A percentile compares a stretch with the other conserved stretches of the same genome.
These are phyloP conservation scores for Neofusicoccum parvum DNA, from an alignment of 2,329 filamentous ascomycete species.

Conservation along the genomic window DNA sequence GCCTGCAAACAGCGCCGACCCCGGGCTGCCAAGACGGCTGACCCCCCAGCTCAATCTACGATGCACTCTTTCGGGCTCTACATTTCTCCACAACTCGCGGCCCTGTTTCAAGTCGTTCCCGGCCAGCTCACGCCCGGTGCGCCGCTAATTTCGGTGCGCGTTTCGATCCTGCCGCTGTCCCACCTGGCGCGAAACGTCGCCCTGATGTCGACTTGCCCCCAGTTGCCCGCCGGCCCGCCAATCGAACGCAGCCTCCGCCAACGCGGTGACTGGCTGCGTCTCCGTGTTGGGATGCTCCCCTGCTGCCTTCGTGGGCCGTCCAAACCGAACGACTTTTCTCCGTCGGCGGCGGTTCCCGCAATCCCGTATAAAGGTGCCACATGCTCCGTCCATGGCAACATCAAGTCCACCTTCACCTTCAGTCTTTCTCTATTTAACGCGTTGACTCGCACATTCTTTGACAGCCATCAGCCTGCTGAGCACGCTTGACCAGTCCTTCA, in stretches of 20 bases:
- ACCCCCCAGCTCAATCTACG: neutral
- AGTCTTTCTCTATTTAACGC: slow-evolving; percentile 19
- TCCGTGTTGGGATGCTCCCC: neutral
- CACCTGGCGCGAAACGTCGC: neutral
- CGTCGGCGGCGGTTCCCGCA: slow-evolving; percentile 12
- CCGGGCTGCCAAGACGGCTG: neutral
- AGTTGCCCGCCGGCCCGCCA: neutral
- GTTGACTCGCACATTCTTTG: slow-evolving; percentile 16
- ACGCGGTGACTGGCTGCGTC: neutral
- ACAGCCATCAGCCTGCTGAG: slow-evolving; percentile 17
- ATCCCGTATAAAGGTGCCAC: slow-evolving; percentile 5
- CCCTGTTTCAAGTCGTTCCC: neutral
- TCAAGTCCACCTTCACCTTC: slow-evolving; percentile 2
- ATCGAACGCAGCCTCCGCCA: neutral
- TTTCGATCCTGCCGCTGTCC: slow-evolving; percentile 5
- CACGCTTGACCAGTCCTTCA: slow-evolving; percentile 10
- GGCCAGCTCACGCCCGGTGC: neutral
- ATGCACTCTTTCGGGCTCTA: neutral
- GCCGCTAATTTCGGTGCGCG: slow-evolving; percentile 1
- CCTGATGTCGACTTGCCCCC: neutral
- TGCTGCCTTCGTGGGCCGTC: neutral
- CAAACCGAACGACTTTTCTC: neutral
- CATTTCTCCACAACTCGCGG: slow-evolving; percentile 16
- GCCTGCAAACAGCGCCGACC: slow-evolving; percentile 12
- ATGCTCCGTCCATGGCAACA: neutral